Evolutionary conservation across 208 protist species (phyloP).

Genomic region (Angomonas ambiguus): DNA sequence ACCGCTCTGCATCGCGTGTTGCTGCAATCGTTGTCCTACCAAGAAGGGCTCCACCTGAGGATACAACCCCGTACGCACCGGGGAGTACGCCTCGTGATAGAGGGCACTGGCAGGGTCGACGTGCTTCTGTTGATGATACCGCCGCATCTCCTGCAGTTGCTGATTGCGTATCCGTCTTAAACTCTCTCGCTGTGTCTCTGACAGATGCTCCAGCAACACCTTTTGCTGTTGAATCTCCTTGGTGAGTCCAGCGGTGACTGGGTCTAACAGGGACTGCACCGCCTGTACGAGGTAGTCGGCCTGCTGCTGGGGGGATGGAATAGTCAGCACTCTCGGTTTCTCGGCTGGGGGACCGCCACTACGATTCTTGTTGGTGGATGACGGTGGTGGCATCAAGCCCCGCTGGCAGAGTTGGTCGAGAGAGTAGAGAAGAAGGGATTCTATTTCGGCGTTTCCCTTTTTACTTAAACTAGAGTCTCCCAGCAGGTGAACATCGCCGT

Average conservation of each 20-base stretch:
- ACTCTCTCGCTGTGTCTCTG: conserved; percentile 34
- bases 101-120: conserved; percentile 12
- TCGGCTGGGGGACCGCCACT: too few relatives aligned
- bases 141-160: conserved; percentile 25
- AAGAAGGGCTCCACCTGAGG: conserved; percentile 17
- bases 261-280: conserved; percentile 16
- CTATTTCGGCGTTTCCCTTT: conserved; percentile 6
- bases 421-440: too few relatives aligned
- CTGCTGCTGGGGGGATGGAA: too few relatives aligned
- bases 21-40: conserved; percentile 12
- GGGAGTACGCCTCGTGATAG: background rate
- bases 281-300: too few relatives aligned
- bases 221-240: conserved; percentile 50
- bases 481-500: too few relatives aligned
- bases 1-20: background rate
- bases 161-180: conserved; percentile 19
- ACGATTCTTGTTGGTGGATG: too few relatives aligned
- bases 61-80: conserved; percentile 10
- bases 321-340: too few relatives aligned
- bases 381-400: too few relatives aligned
- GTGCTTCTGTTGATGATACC: conserved; percentile 26
- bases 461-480: too few relatives aligned
- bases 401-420: too few relatives aligned
- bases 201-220: conserved; percentile 43
- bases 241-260: conserved; percentile 36